Conservation (phyloP, 768 basidiomycete species). For the Termitomyces sp. region DNA sequence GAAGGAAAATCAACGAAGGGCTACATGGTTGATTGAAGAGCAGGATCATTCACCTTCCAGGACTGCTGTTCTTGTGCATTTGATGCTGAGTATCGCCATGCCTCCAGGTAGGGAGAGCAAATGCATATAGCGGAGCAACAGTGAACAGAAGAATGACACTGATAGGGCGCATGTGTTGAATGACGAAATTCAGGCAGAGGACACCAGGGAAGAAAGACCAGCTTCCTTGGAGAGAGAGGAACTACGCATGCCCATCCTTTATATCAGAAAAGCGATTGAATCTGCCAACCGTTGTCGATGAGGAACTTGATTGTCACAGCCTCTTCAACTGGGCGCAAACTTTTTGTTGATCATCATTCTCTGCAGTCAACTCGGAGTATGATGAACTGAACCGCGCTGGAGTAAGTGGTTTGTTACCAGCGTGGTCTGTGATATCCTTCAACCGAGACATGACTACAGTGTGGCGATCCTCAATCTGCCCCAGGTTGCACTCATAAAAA, state of each 20-base stretch:
- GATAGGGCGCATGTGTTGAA: neutral
- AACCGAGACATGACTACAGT: neutral
- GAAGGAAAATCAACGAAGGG: neutral
- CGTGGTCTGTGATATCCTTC: too few relatives aligned
- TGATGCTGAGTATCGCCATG: neutral
- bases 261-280: neutral
- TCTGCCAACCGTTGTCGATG: neutral
- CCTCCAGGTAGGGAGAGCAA: neutral
- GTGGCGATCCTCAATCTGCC: neutral
- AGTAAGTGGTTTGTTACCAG: too few relatives aligned
- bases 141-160: neutral
- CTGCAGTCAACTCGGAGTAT: too few relatives aligned
- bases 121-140: neutral
- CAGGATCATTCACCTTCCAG: neutral
- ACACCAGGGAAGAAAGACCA: neutral
- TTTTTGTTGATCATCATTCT: too few relatives aligned
- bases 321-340: too few relatives aligned
- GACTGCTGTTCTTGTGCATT: neutral
- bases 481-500: neutral
- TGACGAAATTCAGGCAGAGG: neutral
- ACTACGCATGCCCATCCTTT: neutral
- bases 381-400: too few relatives aligned
- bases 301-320: neutral
- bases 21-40: neutral
- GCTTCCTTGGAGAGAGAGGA: neutral